Percentiles rank a stretch among this genome's conserved stretches.
Evolutionary conservation across 2,329 filamentous ascomycete species (phyloP).

Genomic region (Tolypocladium sp.): DNA sequence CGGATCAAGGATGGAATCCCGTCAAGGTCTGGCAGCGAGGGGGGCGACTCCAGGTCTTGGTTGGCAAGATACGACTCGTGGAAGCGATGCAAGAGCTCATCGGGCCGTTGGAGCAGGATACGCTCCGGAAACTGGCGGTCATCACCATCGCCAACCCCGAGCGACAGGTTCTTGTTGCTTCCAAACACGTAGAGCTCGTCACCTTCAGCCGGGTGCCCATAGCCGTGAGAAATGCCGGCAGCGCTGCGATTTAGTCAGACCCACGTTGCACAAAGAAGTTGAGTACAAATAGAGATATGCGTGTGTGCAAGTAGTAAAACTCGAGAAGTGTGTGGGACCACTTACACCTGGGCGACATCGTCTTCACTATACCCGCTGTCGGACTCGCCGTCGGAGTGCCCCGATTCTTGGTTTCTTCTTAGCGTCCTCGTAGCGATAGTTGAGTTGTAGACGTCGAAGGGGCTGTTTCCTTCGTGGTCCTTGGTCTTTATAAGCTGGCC

Average conservation of each 20-base stretch:
- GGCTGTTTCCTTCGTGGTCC: constrained; percentile 88
- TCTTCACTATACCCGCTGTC: constrained; percentile 42
- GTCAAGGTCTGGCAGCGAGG: constrained; percentile 20
- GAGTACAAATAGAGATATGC: not conserved
- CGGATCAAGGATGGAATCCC: constrained; percentile 66
- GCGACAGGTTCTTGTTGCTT: constrained; percentile 88
- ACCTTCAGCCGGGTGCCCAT: constrained; percentile 31
- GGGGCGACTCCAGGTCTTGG: constrained; percentile 21
- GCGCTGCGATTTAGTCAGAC: constrained; percentile 11
- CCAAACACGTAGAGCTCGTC: constrained; percentile 92
- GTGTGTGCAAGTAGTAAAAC: not conserved
- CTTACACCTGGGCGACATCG: constrained; percentile 19
- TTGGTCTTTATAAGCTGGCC: constrained; percentile 87
- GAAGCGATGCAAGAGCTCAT: constrained; percentile 66
- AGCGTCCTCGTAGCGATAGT: constrained; percentile 75
- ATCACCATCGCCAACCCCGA: constrained; percentile 92
- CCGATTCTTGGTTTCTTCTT: constrained; percentile 34
- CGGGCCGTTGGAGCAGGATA: constrained; percentile 65
- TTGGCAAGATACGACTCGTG: constrained; percentile 57
- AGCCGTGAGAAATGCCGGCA: constrained; percentile 8
- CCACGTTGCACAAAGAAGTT: not conserved
- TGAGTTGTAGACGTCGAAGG: constrained; percentile 84
- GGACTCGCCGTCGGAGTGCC: constrained; percentile 42
- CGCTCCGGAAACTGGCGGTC: constrained; percentile 91
- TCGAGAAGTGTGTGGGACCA: not conserved